Percentiles rank a stretch among this genome's conserved stretches.
Evolutionary conservation across 768 basidiomycete species (phyloP).

Genomic region (Mycena maculata): DNA sequence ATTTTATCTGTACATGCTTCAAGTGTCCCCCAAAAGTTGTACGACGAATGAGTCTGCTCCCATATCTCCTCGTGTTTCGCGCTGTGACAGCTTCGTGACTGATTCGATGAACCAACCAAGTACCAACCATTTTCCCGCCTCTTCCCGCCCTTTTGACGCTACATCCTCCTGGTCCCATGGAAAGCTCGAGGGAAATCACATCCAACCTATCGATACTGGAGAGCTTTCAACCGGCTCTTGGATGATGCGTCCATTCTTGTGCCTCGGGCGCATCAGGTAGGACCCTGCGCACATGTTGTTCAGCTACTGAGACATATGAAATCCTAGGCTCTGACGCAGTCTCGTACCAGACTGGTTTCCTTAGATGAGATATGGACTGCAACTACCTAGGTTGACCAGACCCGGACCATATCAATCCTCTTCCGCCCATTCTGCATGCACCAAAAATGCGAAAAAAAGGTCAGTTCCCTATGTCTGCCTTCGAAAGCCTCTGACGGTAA

Average conservation of each 20-base stretch:
- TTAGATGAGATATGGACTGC: neutral
- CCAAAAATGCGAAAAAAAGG: constrained; percentile 13
- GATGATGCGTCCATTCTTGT: too few relatives aligned
- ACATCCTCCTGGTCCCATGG: too few relatives aligned
- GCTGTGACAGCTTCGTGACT: too few relatives aligned
- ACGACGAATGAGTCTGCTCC: too few relatives aligned
- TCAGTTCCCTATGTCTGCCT: neutral
- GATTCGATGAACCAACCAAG: neutral
- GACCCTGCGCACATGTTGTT: neutral
- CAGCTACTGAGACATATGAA: neutral
- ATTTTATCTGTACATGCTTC: too few relatives aligned
- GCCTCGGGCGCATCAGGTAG: neutral
- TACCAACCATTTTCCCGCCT: too few relatives aligned
- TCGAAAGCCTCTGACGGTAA: neutral
- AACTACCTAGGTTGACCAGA: neutral
- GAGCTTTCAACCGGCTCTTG: too few relatives aligned
- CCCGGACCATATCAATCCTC: neutral
- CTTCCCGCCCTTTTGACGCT: too few relatives aligned
- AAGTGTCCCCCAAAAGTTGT: too few relatives aligned
- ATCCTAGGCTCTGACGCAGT: neutral
- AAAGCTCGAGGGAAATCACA: too few relatives aligned
- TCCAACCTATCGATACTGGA: too few relatives aligned
- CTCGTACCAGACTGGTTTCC: neutral
- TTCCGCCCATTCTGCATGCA: neutral
- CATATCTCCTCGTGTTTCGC: too few relatives aligned